Base-by-base conservation (phyloP, 1,284 basidiomycete genomes). In the Tilletia setariae region DNA sequence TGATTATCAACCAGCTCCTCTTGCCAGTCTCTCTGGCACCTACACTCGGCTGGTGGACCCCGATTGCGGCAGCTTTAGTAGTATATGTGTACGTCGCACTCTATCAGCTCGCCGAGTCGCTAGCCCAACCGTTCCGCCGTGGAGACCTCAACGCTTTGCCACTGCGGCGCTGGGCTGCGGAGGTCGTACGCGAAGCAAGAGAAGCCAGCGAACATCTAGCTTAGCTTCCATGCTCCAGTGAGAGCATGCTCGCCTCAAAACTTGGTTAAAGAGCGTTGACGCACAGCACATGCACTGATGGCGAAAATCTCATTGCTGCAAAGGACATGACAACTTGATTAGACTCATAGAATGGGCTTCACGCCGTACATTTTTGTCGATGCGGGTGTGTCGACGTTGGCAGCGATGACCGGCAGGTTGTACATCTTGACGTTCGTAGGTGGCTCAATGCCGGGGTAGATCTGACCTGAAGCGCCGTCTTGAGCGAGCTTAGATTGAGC, bases 351-450 rank as follows among this genome's bases (percentile, higher is more conserved):
- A 23, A 77, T 73, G 63, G 68, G 71, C 65, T 75, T 72, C 70
- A 77, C 72, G 8, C 61, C 28, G 71, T 77, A 77, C 74, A 76
- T 75, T 15, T 69, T 69, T 23, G 67, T 79, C 11, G 67, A 43
- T 35, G 69, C 72, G 19, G 77, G 74, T 23, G 76, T 76, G 11
- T 75, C 68, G 32, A 74, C 70, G 67, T 75, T 71, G 56, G 74
- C 71, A 16, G 74, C 75, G 71, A 81, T 69, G 49, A 72, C 63
- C 19, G 73, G 74, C n/a, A 75, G 68, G n/a, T 68, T 25, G 70
- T 81, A 81, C 79, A 81, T 79, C 68, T 77, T 75, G 67, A 61
- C 56, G 35, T 30, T 61, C 28, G 56, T 61, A 2, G 76, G 73
- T 53, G 74, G 44, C 67, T 53, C 63, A 16, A 53, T 68, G 25